These are phyloP conservation scores for Dothistroma pini DNA, from an alignment of 2,329 filamentous ascomycete genomes.

Conservation along the genomic window DNA sequence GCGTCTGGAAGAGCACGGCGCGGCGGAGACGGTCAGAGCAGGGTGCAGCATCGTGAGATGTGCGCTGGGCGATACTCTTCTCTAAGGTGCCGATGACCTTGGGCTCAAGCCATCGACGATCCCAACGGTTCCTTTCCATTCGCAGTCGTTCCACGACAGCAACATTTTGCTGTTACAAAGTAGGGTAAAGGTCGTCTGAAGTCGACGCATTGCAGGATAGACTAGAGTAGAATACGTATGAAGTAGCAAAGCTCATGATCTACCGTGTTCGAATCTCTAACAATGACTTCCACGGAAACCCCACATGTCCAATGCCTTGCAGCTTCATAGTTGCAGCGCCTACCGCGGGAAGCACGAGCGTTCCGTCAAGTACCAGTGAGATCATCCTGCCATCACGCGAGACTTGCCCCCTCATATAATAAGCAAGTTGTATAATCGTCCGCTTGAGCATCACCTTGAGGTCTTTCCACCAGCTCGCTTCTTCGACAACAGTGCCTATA, in stretches of 20 bases:
- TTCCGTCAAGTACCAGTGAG: not conserved
- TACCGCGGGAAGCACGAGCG: not conserved
- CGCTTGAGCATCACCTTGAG: not conserved
- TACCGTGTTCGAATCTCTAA: no score
- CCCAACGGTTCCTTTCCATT: not conserved
- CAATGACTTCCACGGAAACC: no score
- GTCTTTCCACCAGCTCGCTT: not conserved
- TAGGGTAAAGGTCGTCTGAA: no score
- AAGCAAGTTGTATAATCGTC: not conserved
- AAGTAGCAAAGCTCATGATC: no score
- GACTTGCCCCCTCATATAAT: not conserved
- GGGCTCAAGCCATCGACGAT: not conserved
- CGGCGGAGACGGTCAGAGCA: constrained; percentile 80
- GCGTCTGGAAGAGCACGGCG: constrained; percentile 54
- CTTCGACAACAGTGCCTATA: not conserved
- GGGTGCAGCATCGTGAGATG: constrained; percentile 90
- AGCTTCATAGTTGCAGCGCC: not conserved
- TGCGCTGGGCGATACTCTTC: constrained; percentile 83
- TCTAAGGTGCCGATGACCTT: constrained; percentile 49
- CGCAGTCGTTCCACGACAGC: not conserved
- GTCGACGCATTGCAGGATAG: no score
- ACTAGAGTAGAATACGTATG: no score
- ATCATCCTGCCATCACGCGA: not conserved
- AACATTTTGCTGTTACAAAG: no score
- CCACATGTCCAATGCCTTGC: not conserved